These are phyloP conservation scores for Dissophora globulifera DNA, from an alignment of 192 early-diverging fungal species.

Conservation along the genomic window DNA sequence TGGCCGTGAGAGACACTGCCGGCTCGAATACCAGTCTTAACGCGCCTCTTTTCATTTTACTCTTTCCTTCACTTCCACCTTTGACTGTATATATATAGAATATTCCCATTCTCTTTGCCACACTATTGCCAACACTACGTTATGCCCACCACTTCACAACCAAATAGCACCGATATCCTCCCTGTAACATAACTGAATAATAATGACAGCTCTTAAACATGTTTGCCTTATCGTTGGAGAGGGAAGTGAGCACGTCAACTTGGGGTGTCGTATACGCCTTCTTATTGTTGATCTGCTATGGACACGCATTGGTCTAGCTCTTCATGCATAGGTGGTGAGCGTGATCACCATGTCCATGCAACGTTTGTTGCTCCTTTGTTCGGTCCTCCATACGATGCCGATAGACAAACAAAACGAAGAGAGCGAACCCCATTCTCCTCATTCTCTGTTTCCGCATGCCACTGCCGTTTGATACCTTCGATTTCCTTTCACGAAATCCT, in stretches of 20 bases:
- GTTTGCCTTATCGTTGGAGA: background rate
- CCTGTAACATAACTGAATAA: slow-evolving; percentile 7
- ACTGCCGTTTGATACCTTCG: no score
- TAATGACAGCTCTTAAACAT: slow-evolving; percentile 7
- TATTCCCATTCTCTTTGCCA: slow-evolving; percentile 3
- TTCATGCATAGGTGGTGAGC: no score
- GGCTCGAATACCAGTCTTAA: no score
- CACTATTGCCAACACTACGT: slow-evolving; percentile 15
- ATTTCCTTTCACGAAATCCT: no score
- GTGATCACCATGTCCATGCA: background rate
- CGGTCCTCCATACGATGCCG: background rate
- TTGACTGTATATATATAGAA: slow-evolving; percentile 11
- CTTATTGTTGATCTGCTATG: no score
- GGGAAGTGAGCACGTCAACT: no score
- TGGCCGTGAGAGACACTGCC: no score
- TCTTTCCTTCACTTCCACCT: background rate
- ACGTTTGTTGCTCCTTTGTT: background rate
- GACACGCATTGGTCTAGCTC: background rate
- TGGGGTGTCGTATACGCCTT: no score
- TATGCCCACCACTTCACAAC: background rate
- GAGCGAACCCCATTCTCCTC: no score
- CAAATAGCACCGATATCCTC: background rate
- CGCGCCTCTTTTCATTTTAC: no score
- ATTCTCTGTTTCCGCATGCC: no score
- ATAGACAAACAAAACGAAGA: no score